Conservation (phyloP, 306 rosid species). For the peach (Prunus persica) region DNA sequence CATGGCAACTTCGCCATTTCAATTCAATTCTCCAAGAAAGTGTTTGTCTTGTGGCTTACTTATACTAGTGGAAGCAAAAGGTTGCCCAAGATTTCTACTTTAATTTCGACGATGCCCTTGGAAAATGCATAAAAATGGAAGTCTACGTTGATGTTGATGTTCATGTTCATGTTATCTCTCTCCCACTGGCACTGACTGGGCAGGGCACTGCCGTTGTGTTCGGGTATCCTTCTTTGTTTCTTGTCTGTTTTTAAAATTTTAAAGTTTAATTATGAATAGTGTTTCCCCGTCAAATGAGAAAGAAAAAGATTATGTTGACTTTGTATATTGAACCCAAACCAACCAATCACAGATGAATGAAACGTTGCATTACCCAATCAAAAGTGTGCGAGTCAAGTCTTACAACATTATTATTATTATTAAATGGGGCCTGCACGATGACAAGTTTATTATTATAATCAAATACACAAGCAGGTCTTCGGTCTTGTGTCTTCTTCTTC, state of each 20-base stretch:
- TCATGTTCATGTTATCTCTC: neutral
- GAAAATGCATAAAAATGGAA: neutral
- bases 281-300: too few species aligned
- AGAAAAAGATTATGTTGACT: neutral
- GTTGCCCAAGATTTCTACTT: constrained; percentile 10
- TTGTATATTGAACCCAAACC: neutral
- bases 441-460: neutral
- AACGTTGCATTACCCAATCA: constrained; percentile 31
- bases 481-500: neutral
- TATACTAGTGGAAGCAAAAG: constrained; percentile 21
- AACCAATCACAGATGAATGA: constrained; percentile 20
- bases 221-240: neutral
- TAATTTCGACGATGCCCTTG: constrained; percentile 39
- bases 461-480: neutral
- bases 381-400: neutral
- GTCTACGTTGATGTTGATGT: too few species aligned
- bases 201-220: neutral
- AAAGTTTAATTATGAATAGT: too few species aligned
- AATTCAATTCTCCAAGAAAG: neutral
- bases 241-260: neutral
- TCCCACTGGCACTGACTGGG: neutral
- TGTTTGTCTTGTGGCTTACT: neutral
- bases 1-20: constrained; percentile 33
- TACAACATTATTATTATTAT: neutral
- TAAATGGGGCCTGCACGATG: neutral